These are phyloP conservation scores for Neurospora hispaniola DNA, from an alignment of 495 filamentous ascomycete species.

Conservation along the genomic window DNA sequence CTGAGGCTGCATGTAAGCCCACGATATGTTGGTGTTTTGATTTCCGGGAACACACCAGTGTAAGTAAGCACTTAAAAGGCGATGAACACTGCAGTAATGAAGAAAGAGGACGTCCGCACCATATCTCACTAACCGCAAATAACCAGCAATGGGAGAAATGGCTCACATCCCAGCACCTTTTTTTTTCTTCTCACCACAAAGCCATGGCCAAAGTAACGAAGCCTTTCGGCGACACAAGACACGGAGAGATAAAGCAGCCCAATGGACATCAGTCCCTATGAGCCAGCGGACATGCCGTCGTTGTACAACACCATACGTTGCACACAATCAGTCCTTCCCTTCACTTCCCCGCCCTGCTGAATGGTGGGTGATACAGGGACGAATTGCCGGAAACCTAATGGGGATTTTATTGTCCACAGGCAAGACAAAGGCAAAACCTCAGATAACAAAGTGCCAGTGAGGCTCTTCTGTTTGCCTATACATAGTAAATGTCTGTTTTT, in stretches of 20 bases:
- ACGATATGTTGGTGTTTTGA: not conserved
- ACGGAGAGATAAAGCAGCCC: not conserved
- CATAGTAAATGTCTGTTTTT: not conserved
- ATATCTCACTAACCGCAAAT: not conserved
- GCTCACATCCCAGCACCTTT: not conserved
- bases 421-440: not conserved
- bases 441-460: not conserved
- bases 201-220: not conserved
- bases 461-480: not conserved
- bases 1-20: not conserved
- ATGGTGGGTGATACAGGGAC: not conserved
- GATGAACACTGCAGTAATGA: not conserved
- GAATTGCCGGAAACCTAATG: not conserved
- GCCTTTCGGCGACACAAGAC: not conserved
- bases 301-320: not conserved
- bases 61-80: not conserved
- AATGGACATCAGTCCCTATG: not conserved
- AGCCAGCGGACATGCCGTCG: not conserved
- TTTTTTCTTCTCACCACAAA: not conserved
- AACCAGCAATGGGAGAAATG: not conserved
- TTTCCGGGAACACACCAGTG: not conserved
- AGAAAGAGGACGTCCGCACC: not conserved
- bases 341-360: not conserved
- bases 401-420: not conserved
- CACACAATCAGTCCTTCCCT: not conserved